Evolutionary conservation across 2,329 filamentous ascomycete species (phyloP).

Genomic region (Pseudogymnoascus sp.): DNA sequence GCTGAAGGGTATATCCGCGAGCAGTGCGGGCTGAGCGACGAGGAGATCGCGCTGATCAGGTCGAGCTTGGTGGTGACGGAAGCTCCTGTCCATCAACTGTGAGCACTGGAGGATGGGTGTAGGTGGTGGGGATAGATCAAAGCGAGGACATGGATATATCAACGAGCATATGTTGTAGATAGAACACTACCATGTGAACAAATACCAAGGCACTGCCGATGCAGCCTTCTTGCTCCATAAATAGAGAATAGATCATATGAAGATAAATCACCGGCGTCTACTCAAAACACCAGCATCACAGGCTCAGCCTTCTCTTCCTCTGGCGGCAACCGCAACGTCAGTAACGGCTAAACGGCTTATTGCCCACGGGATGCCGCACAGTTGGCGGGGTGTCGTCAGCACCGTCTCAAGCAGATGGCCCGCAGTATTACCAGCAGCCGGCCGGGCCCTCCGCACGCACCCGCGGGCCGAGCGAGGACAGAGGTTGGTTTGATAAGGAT

Average conservation of each 20-base stretch:
- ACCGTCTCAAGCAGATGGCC: background rate
- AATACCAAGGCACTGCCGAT: background rate
- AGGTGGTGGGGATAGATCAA: background rate
- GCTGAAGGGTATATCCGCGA: conserved; percentile 53
- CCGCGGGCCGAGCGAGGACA: background rate
- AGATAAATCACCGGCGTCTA: background rate
- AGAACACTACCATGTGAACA: background rate
- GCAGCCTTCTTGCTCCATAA: background rate
- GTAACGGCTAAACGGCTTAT: conserved; percentile 1
- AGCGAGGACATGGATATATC: background rate
- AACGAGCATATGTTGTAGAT: background rate
- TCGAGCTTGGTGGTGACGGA: conserved; percentile 37
- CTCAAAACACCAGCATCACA: background rate
- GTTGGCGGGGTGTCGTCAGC: background rate
- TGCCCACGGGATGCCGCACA: background rate
- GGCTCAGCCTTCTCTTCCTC: background rate
- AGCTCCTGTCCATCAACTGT: conserved; percentile 14
- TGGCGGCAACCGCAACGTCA: background rate
- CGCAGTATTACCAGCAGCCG: background rate
- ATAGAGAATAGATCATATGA: background rate
- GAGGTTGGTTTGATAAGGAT: background rate
- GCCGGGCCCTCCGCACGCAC: background rate
- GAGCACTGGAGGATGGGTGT: background rate
- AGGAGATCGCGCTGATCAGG: conserved; percentile 44
- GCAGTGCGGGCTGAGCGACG: conserved; percentile 47